Evolutionary conservation across 352 stramenopile species (phyloP).

Genomic region (Pythium periplocum): DNA sequence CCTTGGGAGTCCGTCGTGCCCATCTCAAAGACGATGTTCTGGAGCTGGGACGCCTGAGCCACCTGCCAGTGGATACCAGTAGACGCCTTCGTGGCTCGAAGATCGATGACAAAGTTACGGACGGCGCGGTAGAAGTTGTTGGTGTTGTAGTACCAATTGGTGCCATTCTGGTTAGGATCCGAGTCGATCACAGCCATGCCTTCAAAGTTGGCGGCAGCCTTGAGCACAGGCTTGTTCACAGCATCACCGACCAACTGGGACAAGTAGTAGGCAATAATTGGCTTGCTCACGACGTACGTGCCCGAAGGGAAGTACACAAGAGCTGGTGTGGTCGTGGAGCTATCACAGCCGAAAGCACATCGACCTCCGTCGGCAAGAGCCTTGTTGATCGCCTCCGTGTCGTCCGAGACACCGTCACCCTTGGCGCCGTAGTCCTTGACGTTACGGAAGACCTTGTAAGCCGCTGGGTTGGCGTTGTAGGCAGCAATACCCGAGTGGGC

Average conservation of each 20-base stretch:
- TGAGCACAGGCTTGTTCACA: neutral
- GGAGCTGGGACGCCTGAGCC: neutral
- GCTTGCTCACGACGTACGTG: neutral
- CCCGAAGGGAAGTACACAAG: neutral
- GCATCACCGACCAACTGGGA: neutral
- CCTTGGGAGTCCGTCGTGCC: neutral
- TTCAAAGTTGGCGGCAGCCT: neutral
- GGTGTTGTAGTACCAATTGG: neutral
- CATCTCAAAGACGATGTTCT: neutral
- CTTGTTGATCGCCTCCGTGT: neutral
- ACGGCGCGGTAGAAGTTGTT: conserved; percentile 1
- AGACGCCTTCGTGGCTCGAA: neutral
- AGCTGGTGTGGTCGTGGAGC: neutral
- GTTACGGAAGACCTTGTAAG: neutral
- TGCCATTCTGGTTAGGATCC: neutral
- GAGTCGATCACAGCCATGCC: neutral
- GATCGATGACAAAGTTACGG: neutral
- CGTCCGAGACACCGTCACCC: neutral
- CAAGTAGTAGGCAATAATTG: neutral
- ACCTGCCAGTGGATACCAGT: neutral
- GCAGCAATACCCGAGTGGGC: neutral
- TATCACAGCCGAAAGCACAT: neutral
- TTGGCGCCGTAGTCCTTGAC: neutral
- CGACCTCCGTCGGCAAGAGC: neutral
- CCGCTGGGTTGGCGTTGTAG: neutral